These are phyloP conservation scores for Achaetomium macrosporum DNA, from an alignment of 2,329 filamentous ascomycete genomes.

Conservation along the genomic window DNA sequence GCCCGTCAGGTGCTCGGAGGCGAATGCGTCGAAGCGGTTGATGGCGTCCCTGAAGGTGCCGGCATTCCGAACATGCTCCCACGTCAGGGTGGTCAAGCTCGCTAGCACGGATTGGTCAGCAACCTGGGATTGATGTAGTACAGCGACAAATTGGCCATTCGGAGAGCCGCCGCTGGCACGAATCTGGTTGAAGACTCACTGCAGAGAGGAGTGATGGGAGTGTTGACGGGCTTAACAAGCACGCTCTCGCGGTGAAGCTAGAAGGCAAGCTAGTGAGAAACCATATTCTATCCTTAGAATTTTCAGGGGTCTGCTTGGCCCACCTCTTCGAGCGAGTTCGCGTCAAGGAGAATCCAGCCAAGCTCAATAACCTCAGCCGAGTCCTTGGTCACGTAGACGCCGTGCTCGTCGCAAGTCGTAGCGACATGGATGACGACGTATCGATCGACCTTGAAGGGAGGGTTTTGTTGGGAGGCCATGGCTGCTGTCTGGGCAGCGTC, in stretches of 20 bases:
- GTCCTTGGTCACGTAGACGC: constrained; percentile 98
- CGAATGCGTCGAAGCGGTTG: constrained; percentile 89
- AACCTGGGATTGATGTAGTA: constrained; percentile 11
- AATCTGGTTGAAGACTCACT: constrained; percentile 60
- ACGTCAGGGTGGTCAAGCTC: constrained; percentile 93
- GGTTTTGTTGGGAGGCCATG: constrained; percentile 45
- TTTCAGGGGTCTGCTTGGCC: constrained; percentile 30
- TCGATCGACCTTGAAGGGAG: constrained; percentile 75
- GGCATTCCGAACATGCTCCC: constrained; percentile 97
- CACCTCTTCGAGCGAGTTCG: constrained; percentile 90
- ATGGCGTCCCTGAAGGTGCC: constrained; percentile 96
- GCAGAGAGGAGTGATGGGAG: constrained; percentile 95
- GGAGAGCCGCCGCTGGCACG: background rate
- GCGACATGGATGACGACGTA: constrained; percentile 98
- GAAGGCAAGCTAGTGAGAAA: constrained; percentile 18
- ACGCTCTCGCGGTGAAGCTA: constrained; percentile 93
- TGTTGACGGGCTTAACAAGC: constrained; percentile 97
- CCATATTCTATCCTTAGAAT: constrained; percentile 2
- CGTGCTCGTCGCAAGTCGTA: constrained; percentile 98
- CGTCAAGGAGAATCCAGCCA: constrained; percentile 93
- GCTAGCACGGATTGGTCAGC: constrained; percentile 47
- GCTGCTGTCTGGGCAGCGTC: constrained; percentile 12
- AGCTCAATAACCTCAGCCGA: constrained; percentile 99
- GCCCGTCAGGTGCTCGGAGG: constrained; percentile 80
- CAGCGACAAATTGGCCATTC: constrained; percentile 9